Percentiles rank a stretch among this genome's conserved stretches.
Conservation (phyloP, 306 rosid species). For the Acmispon strigosus region DNA sequence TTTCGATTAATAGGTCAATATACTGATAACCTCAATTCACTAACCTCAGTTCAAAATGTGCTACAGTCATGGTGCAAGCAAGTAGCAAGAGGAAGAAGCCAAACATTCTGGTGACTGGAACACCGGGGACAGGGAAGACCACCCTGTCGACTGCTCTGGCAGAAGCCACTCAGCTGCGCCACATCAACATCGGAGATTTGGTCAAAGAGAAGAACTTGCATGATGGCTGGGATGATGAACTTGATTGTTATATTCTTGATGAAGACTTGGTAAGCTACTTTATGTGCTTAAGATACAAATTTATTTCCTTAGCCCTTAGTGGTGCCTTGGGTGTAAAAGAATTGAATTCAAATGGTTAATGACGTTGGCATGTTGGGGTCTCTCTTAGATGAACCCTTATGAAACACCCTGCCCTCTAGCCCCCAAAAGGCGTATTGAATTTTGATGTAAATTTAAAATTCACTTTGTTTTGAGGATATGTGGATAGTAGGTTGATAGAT, state of each 20-base stretch:
- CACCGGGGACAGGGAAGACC: slow-evolving; percentile 93
- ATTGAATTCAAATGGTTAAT: not conserved
- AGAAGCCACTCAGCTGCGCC: slow-evolving; percentile 57
- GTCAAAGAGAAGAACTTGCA: slow-evolving; percentile 80
- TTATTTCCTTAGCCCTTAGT: not conserved
- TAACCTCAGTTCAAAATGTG: not conserved
- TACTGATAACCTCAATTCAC: too few relatives aligned
- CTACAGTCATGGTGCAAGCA: slow-evolving; percentile 27
- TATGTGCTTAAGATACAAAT: not conserved
- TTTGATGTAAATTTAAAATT: not conserved
- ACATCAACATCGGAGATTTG: slow-evolving; percentile 63
- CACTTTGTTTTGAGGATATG: not conserved
- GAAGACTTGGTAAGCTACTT: slow-evolving; percentile 62
- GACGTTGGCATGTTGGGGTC: not conserved
- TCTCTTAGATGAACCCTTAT: not conserved
- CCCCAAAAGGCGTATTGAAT: not conserved
- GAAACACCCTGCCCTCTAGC: not conserved
- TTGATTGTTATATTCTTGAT: slow-evolving; percentile 61
- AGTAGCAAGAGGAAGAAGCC: slow-evolving; percentile 51
- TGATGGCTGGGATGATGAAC: slow-evolving; percentile 84
- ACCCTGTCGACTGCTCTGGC: slow-evolving; percentile 61
- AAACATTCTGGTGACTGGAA: slow-evolving; percentile 75
- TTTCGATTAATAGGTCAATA: too few relatives aligned
- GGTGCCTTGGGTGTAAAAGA: not conserved
- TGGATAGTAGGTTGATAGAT: not conserved